These are phyloP conservation scores for Sporothrix globosa DNA, from an alignment of 2,329 filamentous ascomycete species.

Conservation along the genomic window DNA sequence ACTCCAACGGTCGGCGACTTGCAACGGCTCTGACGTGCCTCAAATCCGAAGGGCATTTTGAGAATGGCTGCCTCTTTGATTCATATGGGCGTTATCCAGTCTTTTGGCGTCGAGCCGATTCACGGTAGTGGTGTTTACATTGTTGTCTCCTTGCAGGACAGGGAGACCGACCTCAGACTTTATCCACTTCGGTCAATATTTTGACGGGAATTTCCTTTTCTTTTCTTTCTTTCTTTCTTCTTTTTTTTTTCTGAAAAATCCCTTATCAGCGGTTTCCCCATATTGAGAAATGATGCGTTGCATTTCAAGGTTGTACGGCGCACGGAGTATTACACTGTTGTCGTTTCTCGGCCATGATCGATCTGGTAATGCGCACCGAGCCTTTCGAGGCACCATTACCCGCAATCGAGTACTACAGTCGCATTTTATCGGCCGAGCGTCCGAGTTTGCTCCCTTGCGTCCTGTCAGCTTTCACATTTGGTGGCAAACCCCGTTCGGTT, in stretches of 20 bases:
- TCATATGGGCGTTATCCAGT: not conserved
- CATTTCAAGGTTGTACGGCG: too few relatives aligned
- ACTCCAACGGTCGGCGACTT: not conserved
- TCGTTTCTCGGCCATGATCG: too few relatives aligned
- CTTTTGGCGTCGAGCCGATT: not conserved
- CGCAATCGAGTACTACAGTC: not conserved
- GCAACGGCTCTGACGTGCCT: not conserved
- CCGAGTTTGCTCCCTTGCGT: not conserved
- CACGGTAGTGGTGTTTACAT: not conserved
- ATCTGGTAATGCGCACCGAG: too few relatives aligned
- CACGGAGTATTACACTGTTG: too few relatives aligned
- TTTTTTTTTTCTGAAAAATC: too few relatives aligned
- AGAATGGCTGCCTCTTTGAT: not conserved
- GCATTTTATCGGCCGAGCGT: not conserved
- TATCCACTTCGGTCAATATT: too few relatives aligned
- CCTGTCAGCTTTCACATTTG: not conserved
- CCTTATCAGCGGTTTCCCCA: too few relatives aligned
- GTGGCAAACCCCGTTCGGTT: not conserved
- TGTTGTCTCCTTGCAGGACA: not conserved
- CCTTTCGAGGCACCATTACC: too few relatives aligned
- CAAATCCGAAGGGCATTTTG: not conserved
- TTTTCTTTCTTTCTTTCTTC: too few relatives aligned
- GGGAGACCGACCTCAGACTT: not conserved
- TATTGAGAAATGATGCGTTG: too few relatives aligned
- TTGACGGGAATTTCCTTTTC: too few relatives aligned